phyloP scores from a whole-genome alignment of 2,329 filamentous ascomycete species.

The Huntiella abstrusa region DNA sequence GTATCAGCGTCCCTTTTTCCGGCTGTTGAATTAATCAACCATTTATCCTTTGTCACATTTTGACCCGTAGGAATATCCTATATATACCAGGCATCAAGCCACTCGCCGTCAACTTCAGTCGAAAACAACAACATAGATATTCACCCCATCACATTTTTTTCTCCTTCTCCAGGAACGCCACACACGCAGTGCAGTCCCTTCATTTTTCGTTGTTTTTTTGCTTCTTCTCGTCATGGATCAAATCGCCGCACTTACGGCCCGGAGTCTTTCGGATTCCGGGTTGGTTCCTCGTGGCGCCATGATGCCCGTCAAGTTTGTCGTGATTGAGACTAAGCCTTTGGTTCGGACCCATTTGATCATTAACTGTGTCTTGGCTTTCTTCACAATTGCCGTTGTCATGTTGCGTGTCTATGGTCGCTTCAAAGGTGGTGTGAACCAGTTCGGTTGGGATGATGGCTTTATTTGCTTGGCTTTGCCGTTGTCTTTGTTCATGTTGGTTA shows the following conservation, averaged over 20 bases:
- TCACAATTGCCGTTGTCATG: conserved; percentile 15
- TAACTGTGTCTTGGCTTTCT: conserved; percentile 13
- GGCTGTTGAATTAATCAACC: no score
- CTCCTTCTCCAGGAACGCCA: not conserved
- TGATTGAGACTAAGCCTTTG: conserved; percentile 10
- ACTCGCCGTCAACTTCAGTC: not conserved
- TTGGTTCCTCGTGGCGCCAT: not conserved
- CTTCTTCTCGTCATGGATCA: not conserved
- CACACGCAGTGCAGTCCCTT: not conserved
- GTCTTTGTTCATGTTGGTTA: conserved; percentile 16
- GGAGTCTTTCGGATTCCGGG: not conserved
- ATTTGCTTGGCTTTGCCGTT: conserved; percentile 19
- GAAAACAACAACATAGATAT: not conserved
- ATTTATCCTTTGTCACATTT: not conserved
- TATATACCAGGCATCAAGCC: not conserved
- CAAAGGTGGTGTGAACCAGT: conserved; percentile 13
- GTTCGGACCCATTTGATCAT: conserved; percentile 16
- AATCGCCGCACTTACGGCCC: not conserved
- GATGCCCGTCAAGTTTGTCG: conserved; percentile 9
- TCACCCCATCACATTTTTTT: not conserved
- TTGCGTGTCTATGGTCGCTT: conserved; percentile 16
- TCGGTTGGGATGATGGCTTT: conserved; percentile 23
- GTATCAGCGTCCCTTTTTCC: not conserved
- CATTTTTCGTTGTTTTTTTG: not conserved
- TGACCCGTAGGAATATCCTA: not conserved